phyloP scores from a whole-genome alignment of 2,329 filamentous ascomycete species.

The Metarhizium guizhouense region DNA sequence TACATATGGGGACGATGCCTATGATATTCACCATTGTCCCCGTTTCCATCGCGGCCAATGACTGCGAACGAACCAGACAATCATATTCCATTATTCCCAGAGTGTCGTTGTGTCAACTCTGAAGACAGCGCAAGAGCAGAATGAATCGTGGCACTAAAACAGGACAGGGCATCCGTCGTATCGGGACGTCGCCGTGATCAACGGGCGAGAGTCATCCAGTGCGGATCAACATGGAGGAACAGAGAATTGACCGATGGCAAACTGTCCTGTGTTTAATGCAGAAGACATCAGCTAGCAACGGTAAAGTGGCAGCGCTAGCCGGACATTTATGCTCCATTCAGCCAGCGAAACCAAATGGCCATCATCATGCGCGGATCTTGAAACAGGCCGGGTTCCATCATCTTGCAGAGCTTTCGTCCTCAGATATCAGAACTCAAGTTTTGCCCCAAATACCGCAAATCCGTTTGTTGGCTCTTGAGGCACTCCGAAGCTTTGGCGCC shows the following conservation, averaged over 20 bases:
- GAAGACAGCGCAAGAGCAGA: not conserved
- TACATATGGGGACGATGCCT: no score
- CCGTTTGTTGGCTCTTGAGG: not conserved
- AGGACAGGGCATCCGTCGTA: not conserved
- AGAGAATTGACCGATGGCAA: not conserved
- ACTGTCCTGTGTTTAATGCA: not conserved
- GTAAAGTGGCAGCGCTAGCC: not conserved
- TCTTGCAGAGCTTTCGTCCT: not conserved
- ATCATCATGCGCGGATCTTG: not conserved
- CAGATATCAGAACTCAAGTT: not conserved
- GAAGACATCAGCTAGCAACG: not conserved
- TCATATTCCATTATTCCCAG: no score
- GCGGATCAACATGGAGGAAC: not conserved
- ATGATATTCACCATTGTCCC: no score
- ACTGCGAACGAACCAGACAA: no score
- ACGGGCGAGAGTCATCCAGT: not conserved
- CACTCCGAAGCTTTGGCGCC: not conserved
- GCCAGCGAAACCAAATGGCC: not conserved
- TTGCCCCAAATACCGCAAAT: not conserved
- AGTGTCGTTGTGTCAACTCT: no score
- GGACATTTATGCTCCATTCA: slow-evolving; percentile 2
- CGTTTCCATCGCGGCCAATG: no score
- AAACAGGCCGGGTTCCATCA: slow-evolving; percentile 6
- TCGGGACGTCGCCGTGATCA: not conserved
- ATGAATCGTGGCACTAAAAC: not conserved